Percentiles rank a stretch among this genome's conserved stretches.
These are phyloP conservation scores for Cicer bijugum DNA, from an alignment of 306 rosid genomes.

Conservation along the genomic window DNA sequence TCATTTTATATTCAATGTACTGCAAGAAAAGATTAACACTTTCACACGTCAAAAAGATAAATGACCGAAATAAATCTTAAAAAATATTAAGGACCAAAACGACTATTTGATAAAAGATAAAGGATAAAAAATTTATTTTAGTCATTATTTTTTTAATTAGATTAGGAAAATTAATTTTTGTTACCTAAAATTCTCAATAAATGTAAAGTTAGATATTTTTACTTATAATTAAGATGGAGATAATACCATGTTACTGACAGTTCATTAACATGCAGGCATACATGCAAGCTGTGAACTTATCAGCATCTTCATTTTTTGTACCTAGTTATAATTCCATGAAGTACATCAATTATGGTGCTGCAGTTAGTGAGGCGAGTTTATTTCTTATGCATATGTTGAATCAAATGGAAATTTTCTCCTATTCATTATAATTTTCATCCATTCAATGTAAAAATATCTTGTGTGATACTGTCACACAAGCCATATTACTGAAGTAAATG, in stretches of 20 bases:
- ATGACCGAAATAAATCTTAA: too few relatives aligned
- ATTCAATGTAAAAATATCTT: constrained; percentile 1
- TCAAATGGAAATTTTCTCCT: constrained; percentile 2
- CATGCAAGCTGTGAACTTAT: constrained; percentile 62
- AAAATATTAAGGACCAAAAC: too few relatives aligned
- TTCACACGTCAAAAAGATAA: too few relatives aligned
- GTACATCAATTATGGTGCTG: constrained; percentile 83
- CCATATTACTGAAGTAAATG: constrained; percentile 2
- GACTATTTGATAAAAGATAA: too few relatives aligned
- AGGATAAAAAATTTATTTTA: too few relatives aligned
- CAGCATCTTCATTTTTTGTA: constrained; percentile 63
- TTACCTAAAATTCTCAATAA: too few relatives aligned
- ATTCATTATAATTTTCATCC: not conserved
- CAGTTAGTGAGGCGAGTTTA: constrained; percentile 77
- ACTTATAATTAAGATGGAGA: too few relatives aligned
- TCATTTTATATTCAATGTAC: too few relatives aligned
- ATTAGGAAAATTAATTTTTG: too few relatives aligned
- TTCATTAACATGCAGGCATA: constrained; percentile 61
- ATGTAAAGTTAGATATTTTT: too few relatives aligned
- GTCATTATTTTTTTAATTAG: too few relatives aligned
- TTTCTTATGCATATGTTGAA: constrained; percentile 1
- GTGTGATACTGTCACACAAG: constrained; percentile 13
- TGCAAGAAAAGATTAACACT: too few relatives aligned
- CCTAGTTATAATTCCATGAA: constrained; percentile 51
- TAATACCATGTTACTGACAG: constrained; percentile 1